Evolutionary conservation across 805 yeast genomes (phyloP), one percentile per base, ranked within the genome.

Genomic region (Candida suzukii): DNA sequence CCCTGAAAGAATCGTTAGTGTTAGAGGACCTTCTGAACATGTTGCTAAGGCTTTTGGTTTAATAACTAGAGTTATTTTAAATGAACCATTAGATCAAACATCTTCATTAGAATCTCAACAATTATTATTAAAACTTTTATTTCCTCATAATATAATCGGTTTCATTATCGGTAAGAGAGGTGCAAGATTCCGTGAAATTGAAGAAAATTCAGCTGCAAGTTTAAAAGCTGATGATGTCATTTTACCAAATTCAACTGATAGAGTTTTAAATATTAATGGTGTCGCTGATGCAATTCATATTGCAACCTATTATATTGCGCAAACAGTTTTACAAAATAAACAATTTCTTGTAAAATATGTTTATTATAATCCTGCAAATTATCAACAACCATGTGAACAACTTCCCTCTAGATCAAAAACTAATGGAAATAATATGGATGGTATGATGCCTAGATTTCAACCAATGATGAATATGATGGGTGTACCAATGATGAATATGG

Each of bases 271-370:
- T 20, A 73, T 87, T 8, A 67, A 73, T 5, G 95, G 95, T 7
- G 91, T 84, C 13, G 88, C 88, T 1, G 95, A 87, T 63, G 88
- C 95, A 2, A 75, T 88, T 33, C 95, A 85, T 55, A 84, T 86
- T 50, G 95, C 95, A 10, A 68, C 80, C 0, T 85, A 81, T 60
- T 83, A 81, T 56, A 71, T 84, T 42, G 79, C 84, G 1, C 83
- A 80, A 57, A 81, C 84, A 3, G 69, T 81, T 41, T 56, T 78
- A 39, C 82, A 78, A 47, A 81, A 80, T 53, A 73, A 74, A 45
- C 78, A 73, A 46, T 71, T 75, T 48, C 72, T 74, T 51, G 63
- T 71, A n/a, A 80, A 79, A 51, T 66, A 72, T 34, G 64, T 76
- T 9, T 76, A 65, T 52, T 80, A 79, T 54, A 75, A 78, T 50